These are phyloP conservation scores for Pontederia paniculata DNA, from an alignment of 176 grass and related monocot species.

Conservation along the genomic window DNA sequence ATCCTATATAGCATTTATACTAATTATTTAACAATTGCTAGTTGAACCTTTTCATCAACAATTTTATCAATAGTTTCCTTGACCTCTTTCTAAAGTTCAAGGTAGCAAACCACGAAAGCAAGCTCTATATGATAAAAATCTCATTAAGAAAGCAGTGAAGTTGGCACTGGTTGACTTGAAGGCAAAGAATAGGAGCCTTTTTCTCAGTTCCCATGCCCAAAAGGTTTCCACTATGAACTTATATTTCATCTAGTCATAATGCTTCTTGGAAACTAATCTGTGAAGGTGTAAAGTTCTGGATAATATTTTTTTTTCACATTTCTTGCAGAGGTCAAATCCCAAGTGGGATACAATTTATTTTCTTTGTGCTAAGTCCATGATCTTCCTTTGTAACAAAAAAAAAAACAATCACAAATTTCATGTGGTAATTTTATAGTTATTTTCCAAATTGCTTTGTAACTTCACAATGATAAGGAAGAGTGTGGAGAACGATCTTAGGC, in stretches of 20 bases:
- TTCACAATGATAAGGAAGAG: not conserved
- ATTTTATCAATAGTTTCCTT: constrained; percentile 2
- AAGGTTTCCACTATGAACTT: constrained; percentile 28
- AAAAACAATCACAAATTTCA: no score
- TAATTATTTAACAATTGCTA: not conserved
- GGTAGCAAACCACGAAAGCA: constrained; percentile 19
- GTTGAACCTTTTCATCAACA: not conserved
- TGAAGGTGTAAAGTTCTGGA: no score
- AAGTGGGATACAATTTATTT: no score
- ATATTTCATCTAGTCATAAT: constrained; percentile 11
- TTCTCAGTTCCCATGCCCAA: constrained; percentile 40
- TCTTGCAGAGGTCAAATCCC: no score
- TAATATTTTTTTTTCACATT: no score
- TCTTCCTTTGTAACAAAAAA: no score
- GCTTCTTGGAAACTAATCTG: not conserved
- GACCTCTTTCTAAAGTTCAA: constrained; percentile 11
- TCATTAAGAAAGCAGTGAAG: constrained; percentile 55
- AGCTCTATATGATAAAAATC: constrained; percentile 31
- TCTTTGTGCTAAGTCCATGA: no score
- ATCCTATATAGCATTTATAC: constrained; percentile 22
- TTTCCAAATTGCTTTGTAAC: not conserved
- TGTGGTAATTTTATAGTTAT: not conserved
- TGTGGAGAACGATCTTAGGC: no score
- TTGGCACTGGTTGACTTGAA: constrained; percentile 45
- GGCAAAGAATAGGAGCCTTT: constrained; percentile 33